A percentile compares a stretch with the other conserved stretches of the same genome.
Evolutionary conservation across 768 basidiomycete species (phyloP).

Genomic region (Russula abietina): DNA sequence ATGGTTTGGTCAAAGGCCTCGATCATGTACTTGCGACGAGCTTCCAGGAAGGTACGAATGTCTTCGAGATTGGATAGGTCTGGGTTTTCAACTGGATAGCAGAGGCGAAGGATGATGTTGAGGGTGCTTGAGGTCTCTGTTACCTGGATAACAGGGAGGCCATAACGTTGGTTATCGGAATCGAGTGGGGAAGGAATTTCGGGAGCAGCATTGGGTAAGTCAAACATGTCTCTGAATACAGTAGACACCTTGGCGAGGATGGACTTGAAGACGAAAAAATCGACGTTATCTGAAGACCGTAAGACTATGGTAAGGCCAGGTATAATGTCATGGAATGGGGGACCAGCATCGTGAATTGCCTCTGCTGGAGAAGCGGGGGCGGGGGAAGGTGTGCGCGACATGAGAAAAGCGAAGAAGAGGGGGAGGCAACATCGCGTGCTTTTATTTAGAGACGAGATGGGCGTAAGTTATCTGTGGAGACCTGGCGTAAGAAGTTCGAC

Average conservation of each 20-base stretch:
- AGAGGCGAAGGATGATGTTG: constrained; percentile 17
- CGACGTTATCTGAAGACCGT: constrained; percentile 23
- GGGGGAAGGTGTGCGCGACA: constrained; percentile 7
- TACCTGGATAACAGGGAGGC: constrained; percentile 12
- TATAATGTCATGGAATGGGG: constrained; percentile 16
- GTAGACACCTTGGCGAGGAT: constrained; percentile 16
- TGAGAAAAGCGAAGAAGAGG: neutral
- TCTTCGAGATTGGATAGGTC: constrained; percentile 15
- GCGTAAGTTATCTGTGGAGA: neutral
- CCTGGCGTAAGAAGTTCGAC: too few relatives aligned
- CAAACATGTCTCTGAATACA: constrained; percentile 22
- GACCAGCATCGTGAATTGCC: constrained; percentile 13
- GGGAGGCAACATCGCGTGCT: neutral
- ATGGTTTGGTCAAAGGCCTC: constrained; percentile 15
- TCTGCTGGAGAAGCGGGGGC: neutral
- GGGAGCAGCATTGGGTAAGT: constrained; percentile 6
- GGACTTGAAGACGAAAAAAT: constrained; percentile 21
- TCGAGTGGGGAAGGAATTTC: neutral
- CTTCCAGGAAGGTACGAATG: constrained; percentile 18
- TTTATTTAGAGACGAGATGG: too few relatives aligned
- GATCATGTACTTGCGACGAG: constrained; percentile 21
- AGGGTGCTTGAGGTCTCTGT: constrained; percentile 15
- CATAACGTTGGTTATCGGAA: neutral
- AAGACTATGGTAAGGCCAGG: constrained; percentile 17
- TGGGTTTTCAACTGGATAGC: constrained; percentile 20